Evolutionary conservation across 2,329 filamentous ascomycete genomes (phyloP).

Genomic region (Sporothrix brunneoviolacea): DNA sequence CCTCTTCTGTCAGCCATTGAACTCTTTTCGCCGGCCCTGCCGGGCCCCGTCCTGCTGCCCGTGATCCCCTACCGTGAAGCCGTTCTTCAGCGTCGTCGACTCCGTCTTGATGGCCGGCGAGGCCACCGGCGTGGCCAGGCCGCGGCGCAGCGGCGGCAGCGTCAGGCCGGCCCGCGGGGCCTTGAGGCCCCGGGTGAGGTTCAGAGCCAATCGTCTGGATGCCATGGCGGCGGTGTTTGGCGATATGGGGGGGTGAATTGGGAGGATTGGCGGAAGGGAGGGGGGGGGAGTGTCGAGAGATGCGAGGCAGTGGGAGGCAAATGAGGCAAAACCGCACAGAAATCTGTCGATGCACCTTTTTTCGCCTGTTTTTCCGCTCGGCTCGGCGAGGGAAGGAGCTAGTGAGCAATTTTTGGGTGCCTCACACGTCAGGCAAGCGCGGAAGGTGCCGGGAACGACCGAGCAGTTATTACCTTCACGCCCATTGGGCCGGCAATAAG

Average conservation of each 20-base stretch:
- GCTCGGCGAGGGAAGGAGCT: constrained; percentile 14
- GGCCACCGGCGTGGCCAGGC: constrained; percentile 79
- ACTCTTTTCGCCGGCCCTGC: no score
- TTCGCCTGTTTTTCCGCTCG: constrained; percentile 13
- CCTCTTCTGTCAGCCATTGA: constrained; percentile 13
- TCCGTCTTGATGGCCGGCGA: constrained; percentile 67
- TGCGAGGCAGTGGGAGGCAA: constrained; percentile 23
- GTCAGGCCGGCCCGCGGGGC: constrained; percentile 70
- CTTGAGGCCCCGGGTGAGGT: constrained; percentile 87
- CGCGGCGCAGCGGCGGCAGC: constrained; percentile 71
- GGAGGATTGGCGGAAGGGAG: constrained; percentile 34
- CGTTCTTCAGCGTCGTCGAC: constrained; percentile 94
- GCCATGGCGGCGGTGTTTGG: constrained; percentile 60
- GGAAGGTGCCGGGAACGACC: constrained; percentile 15
- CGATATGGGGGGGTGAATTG: not conserved
- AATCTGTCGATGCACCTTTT: constrained; percentile 15
- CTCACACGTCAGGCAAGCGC: constrained; percentile 16
- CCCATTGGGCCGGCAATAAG: not conserved
- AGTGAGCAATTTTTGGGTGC: constrained; percentile 14
- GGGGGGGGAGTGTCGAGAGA: constrained; percentile 25
- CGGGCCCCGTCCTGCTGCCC: no score
- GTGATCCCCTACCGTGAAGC: constrained; percentile 88
- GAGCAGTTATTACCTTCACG: constrained; percentile 14
- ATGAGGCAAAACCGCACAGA: constrained; percentile 5
- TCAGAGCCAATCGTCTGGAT: constrained; percentile 94